phyloP scores from a whole-genome alignment of 768 basidiomycete species.

The Suillus luteus region DNA sequence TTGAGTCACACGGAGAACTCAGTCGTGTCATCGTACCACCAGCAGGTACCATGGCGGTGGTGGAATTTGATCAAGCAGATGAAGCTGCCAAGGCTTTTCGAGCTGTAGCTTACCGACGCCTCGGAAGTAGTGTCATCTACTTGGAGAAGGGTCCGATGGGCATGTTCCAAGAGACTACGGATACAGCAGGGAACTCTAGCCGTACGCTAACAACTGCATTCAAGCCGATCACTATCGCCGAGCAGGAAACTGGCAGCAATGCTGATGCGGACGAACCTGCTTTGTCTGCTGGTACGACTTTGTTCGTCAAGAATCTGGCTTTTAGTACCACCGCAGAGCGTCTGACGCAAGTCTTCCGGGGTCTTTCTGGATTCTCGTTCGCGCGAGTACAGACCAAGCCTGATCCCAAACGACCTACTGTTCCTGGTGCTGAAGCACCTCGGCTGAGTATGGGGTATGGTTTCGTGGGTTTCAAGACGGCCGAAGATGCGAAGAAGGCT shows the following conservation, averaged over 20 bases:
- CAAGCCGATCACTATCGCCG: slow-evolving; percentile 45
- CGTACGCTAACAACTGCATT: slow-evolving; percentile 21
- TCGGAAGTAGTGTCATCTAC: slow-evolving; percentile 90
- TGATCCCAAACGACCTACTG: slow-evolving; percentile 68
- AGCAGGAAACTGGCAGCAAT: slow-evolving; percentile 38
- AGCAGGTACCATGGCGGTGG: slow-evolving; percentile 89
- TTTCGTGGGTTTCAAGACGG: slow-evolving; percentile 86
- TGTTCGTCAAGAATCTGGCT: slow-evolving; percentile 95
- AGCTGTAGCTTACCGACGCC: slow-evolving; percentile 80
- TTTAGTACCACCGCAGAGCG: slow-evolving; percentile 85
- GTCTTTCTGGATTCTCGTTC: slow-evolving; percentile 80
- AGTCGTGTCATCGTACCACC: slow-evolving; percentile 81
- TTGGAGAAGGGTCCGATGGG: slow-evolving; percentile 89
- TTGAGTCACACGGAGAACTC: slow-evolving; percentile 73
- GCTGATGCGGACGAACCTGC: slow-evolving; percentile 44
- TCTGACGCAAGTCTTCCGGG: slow-evolving; percentile 66
- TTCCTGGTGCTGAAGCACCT: slow-evolving; percentile 36
- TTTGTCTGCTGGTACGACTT: slow-evolving; percentile 71
- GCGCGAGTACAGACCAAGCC: slow-evolving; percentile 91
- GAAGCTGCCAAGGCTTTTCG: slow-evolving; percentile 79
- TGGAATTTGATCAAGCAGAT: slow-evolving; percentile 75
- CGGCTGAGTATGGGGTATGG: slow-evolving; percentile 95
- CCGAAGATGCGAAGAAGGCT: slow-evolving; percentile 72
- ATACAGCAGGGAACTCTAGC: slow-evolving; percentile 27
- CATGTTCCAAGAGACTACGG: slow-evolving; percentile 60